A percentile compares a stretch with the other conserved stretches of the same genome.
Conservation (phyloP, 345 rosid genomes). For the Boechera divaricarpa region DNA sequence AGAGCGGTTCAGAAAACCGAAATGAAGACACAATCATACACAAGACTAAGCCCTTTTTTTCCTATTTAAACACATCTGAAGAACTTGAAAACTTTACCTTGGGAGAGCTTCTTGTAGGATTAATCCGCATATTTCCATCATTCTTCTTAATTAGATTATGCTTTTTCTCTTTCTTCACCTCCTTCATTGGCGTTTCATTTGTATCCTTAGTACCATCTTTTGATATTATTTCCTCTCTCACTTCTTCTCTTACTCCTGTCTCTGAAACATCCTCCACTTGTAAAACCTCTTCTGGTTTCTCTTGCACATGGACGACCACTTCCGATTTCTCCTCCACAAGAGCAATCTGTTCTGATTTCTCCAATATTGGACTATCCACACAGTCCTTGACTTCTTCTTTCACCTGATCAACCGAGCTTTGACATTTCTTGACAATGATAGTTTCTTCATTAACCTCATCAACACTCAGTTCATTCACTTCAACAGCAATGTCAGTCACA, state of each 20-base stretch:
- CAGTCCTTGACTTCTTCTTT: constrained; percentile 46
- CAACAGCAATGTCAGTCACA: constrained; percentile 44
- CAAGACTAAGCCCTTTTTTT: not conserved
- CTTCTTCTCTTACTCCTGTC: constrained; percentile 39
- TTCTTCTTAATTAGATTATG: constrained; percentile 36
- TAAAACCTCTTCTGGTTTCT: constrained; percentile 26
- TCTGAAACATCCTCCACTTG: constrained; percentile 28
- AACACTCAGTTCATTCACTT: constrained; percentile 35
- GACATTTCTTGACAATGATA: constrained; percentile 45
- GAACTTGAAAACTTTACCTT: constrained; percentile 57
- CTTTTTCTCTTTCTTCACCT: constrained; percentile 42
- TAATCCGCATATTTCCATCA: constrained; percentile 45
- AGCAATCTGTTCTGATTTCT: constrained; percentile 48
- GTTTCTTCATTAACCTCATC: constrained; percentile 49
- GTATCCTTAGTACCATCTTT: constrained; percentile 29
- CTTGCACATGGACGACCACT: constrained; percentile 11
- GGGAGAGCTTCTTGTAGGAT: constrained; percentile 50
- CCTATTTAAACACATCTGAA: not conserved
- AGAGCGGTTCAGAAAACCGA: not conserved
- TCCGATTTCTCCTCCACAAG: constrained; percentile 13
- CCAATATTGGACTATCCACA: constrained; percentile 25
- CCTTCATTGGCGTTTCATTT: constrained; percentile 43
- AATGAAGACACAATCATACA: constrained; percentile 4
- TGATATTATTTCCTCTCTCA: constrained; percentile 22
- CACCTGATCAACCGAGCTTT: constrained; percentile 49